phyloP scores from a whole-genome alignment of 306 rosid species.

The Geum urbanum region DNA sequence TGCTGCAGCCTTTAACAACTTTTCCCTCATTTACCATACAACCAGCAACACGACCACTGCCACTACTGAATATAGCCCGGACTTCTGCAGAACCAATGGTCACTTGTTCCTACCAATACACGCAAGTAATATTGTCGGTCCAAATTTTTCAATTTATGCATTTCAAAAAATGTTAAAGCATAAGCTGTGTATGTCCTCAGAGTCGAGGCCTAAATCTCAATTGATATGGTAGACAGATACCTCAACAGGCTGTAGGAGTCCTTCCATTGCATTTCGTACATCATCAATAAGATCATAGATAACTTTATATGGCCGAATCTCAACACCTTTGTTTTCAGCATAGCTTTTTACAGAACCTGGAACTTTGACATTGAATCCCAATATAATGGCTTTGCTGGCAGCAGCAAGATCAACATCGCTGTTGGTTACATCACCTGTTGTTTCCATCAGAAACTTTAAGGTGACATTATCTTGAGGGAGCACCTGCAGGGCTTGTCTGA shows the following conservation, averaged over 20 bases:
- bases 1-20: constrained; percentile 62
- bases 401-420: constrained; percentile 95
- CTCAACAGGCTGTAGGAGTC: constrained; percentile 81
- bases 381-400: constrained; percentile 80
- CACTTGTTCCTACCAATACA: constrained; percentile 63
- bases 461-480: constrained; percentile 91
- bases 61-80: constrained; percentile 84
- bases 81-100: constrained; percentile 78
- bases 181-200: constrained; percentile 6
- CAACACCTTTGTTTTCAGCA: constrained; percentile 82
- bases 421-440: constrained; percentile 82
- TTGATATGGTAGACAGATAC: constrained; percentile 29
- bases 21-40: constrained; percentile 89
- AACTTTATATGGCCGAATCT: constrained; percentile 79
- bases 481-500: constrained; percentile 86
- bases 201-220: constrained; percentile 4
- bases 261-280: constrained; percentile 95
- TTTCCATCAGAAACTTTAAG: constrained; percentile 82
- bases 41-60: constrained; percentile 95
- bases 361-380: constrained; percentile 79
- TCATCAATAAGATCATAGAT: constrained; percentile 92
- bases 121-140: constrained; percentile 16
- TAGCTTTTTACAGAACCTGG: constrained; percentile 82
- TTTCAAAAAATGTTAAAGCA: constrained; percentile 11
- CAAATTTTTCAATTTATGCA: constrained; percentile 18